Conservation (phyloP, 1,284 basidiomycete genomes). For the Hypsizygus ulmarius region DNA sequence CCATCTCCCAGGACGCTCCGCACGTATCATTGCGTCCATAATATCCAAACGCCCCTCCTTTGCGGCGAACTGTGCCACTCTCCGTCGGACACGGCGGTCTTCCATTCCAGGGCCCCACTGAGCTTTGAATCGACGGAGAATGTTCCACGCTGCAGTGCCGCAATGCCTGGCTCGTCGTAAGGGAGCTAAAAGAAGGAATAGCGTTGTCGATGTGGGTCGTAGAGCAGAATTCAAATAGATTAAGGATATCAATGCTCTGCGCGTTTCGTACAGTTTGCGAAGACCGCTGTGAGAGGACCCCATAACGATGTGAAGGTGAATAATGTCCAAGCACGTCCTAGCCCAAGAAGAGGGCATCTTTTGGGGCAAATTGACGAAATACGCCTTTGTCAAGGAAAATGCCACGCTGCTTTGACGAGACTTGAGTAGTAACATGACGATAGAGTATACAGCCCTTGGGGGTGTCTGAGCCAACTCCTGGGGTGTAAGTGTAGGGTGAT, state of each 20-base stretch:
- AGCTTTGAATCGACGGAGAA: slow-evolving; percentile 43
- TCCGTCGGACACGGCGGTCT: slow-evolving; percentile 56
- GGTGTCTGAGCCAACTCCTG: slow-evolving; percentile 27
- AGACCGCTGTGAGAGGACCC: slow-evolving; percentile 35
- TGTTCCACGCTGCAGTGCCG: slow-evolving; percentile 49
- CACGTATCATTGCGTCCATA: slow-evolving; percentile 35
- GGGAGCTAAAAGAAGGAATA: slow-evolving; percentile 55
- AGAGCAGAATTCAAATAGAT: slow-evolving; percentile 46
- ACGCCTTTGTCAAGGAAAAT: slow-evolving; percentile 38
- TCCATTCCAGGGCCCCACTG: slow-evolving; percentile 55
- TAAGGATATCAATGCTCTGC: slow-evolving; percentile 42
- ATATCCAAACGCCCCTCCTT: slow-evolving; percentile 60
- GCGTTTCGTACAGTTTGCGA: slow-evolving; percentile 34
- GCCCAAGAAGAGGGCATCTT: slow-evolving; percentile 30
- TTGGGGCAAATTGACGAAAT: slow-evolving; percentile 42
- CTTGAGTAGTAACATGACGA: slow-evolving; percentile 38
- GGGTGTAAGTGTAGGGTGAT: slow-evolving; percentile 28
- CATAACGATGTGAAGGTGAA: slow-evolving; percentile 42
- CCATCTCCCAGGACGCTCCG: slow-evolving; percentile 25
- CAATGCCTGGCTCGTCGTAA: slow-evolving; percentile 45
- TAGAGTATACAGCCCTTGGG: slow-evolving; percentile 36
- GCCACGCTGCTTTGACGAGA: slow-evolving; percentile 33
- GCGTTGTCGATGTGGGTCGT: slow-evolving; percentile 57
- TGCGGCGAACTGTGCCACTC: slow-evolving; percentile 52
- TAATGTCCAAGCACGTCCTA: slow-evolving; percentile 39